Conservation (phyloP, 805 yeast genomes). For the Candida multigemmis region DNA sequence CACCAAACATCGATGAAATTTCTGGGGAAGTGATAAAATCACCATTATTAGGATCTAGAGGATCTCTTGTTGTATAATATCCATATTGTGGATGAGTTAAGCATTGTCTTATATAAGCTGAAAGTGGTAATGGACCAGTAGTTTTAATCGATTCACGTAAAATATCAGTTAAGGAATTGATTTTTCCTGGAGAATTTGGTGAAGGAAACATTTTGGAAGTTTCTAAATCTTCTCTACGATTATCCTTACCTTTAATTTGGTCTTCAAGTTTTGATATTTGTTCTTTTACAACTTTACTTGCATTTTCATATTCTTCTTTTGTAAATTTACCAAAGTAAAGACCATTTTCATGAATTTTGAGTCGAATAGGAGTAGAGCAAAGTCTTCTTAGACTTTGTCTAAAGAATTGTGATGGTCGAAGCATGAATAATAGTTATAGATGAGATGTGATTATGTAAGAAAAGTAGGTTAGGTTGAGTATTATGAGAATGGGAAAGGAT, state of each 20-base stretch:
- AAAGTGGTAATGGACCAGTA: slow-evolving; percentile 69
- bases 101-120: slow-evolving; percentile 75
- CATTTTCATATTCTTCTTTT: slow-evolving; percentile 28
- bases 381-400: no score
- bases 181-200: slow-evolving; percentile 13
- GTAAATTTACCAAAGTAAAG: slow-evolving; percentile 26
- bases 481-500: no score
- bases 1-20: slow-evolving; percentile 82
- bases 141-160: slow-evolving; percentile 45
- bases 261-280: slow-evolving; percentile 23
- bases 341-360: slow-evolving; percentile 19
- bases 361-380: no score
- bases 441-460: no score
- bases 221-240: slow-evolving; percentile 26
- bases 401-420: no score
- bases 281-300: slow-evolving; percentile 20
- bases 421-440: no score
- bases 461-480: no score
- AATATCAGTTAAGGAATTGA: slow-evolving; percentile 23
- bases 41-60: slow-evolving; percentile 51
- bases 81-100: slow-evolving; percentile 71
- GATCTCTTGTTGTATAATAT: slow-evolving; percentile 71
- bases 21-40: slow-evolving; percentile 85
- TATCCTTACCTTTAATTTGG: slow-evolving; percentile 26
- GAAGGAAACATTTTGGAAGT: slow-evolving; percentile 27